Base-by-base conservation (phyloP, 75 land plant genomes). In the Sequoiadendron giganteum region DNA sequence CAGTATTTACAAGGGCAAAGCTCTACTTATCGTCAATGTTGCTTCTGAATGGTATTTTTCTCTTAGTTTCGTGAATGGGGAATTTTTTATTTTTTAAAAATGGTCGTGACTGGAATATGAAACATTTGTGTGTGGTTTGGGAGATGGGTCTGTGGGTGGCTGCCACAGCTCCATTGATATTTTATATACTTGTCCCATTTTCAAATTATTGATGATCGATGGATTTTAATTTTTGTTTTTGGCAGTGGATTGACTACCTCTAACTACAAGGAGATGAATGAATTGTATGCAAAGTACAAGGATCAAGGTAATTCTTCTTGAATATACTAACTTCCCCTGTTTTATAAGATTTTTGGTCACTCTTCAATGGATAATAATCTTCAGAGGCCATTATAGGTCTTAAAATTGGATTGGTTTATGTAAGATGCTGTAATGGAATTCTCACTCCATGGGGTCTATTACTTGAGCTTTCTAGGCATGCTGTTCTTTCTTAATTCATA, bases 181-280 rank as follows among this genome's bases (percentile, higher is more conserved):
- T 21, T 19, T 19, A 1, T 21, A 0, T 61, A 21, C 1, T 25
- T 19, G 25, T 61, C 68, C 7, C 68, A 61, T 21, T 61, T 21
- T 61, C 68, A 25, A 73, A 34, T 9, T 10, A n/a, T n/a, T 21
- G 75, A 9, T 70, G n/a, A 30, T 32, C 32, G 76, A 73, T 73
- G 38, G 36, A 10, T 73, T 9, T 32, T 32, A 1, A 30, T 39
- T 40, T 85, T 55, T 36, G 47, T 49, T 52, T 84, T 55, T 85
- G 68, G 38, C 93, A 95, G 96, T 92, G 97, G 97, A 14, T 83
- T 94, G n/a, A 95, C 96, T 4, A 84, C 94, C 34, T 89, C 95
- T 77, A 96, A 96, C 90, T 96, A 96, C 93, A 96, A 91, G 87
- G 97, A 94, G 84, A 83, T 96, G 89, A 95, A 90, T 85, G 89